phyloP scores from a whole-genome alignment of 306 rosid genomes.

The Acacia crassicarpa region DNA sequence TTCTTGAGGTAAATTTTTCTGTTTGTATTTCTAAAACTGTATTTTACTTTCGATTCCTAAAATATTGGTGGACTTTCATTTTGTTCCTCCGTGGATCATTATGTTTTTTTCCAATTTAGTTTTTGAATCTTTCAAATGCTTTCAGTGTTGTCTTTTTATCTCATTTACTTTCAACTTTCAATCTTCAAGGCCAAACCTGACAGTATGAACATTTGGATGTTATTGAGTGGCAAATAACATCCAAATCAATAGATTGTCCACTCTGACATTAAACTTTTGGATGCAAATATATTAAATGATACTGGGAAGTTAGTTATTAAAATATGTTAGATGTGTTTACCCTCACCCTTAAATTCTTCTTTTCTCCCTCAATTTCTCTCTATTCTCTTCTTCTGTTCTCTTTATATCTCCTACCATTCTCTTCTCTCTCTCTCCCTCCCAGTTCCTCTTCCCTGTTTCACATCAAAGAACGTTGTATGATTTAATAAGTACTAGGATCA shows the following conservation, averaged over 20 bases:
- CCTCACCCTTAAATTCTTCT: not conserved
- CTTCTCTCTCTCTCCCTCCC: no score
- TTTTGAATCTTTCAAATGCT: not conserved
- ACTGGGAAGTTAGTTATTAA: not conserved
- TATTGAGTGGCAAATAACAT: not conserved
- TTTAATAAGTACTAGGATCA: no score
- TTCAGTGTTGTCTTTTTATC: not conserved
- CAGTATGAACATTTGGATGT: not conserved
- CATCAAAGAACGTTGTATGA: no score
- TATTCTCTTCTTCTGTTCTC: not conserved
- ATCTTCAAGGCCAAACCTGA: not conserved
- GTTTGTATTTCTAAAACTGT: not conserved
- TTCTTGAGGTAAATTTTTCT: conserved; percentile 74
- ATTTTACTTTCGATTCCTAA: not conserved
- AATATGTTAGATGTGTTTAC: no score
- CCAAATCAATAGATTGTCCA: not conserved
- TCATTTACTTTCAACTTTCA: not conserved
- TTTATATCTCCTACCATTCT: not conserved
- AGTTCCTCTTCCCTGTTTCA: no score
- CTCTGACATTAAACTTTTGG: not conserved
- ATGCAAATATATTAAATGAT: not conserved
- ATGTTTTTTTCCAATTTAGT: no score
- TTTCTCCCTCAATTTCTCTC: not conserved
- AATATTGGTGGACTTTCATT: not conserved
- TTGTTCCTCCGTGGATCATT: not conserved